Percentiles rank a stretch among this genome's conserved stretches.
phyloP scores from a whole-genome alignment of 805 yeast species.

The Ogataea ganodermae region DNA sequence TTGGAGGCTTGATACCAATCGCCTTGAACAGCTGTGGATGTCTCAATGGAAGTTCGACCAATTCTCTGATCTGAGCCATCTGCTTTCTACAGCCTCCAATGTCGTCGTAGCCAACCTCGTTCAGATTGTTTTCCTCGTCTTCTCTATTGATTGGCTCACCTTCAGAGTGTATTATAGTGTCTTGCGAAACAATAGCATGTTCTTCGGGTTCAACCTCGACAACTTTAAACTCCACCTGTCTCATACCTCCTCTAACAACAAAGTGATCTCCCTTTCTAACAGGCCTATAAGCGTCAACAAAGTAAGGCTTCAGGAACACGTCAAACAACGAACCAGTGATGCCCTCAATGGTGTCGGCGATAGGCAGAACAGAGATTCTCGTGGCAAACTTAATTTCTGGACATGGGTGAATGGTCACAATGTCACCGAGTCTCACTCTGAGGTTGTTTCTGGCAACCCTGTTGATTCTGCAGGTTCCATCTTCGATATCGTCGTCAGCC shows the following conservation, averaged over 20 bases:
- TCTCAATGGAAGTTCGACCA: conserved; percentile 96
- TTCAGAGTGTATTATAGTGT: conserved; percentile 96
- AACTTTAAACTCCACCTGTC: conserved; percentile 98
- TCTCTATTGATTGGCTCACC: conserved; percentile 99
- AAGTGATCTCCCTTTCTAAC: conserved; percentile 97
- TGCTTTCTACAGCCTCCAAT: conserved; percentile 99
- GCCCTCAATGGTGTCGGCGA: conserved; percentile 98
- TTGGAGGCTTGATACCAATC: conserved; percentile 98
- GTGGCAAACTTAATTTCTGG: conserved; percentile 98
- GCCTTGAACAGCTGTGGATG: conserved; percentile 98
- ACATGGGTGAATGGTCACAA: conserved; percentile 88
- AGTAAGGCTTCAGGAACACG: conserved; percentile 94
- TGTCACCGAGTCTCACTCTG: conserved; percentile 91
- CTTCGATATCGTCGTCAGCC: conserved; percentile 95
- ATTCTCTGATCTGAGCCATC: conserved; percentile 98
- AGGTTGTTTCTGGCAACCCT: conserved; percentile 95
- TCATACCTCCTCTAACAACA: conserved; percentile 97
- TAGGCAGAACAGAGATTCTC: conserved; percentile 92
- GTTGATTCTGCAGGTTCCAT: conserved; percentile 91
- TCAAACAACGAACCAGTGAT: conserved; percentile 95
- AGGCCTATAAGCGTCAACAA: conserved; percentile 98
- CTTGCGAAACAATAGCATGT: conserved; percentile 97
- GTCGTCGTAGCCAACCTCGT: conserved; percentile 98
- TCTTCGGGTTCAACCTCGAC: conserved; percentile 98
- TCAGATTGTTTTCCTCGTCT: conserved; percentile 94